These are phyloP conservation scores for Coprinellus micaceus DNA, from an alignment of 768 basidiomycete genomes.

Conservation along the genomic window DNA sequence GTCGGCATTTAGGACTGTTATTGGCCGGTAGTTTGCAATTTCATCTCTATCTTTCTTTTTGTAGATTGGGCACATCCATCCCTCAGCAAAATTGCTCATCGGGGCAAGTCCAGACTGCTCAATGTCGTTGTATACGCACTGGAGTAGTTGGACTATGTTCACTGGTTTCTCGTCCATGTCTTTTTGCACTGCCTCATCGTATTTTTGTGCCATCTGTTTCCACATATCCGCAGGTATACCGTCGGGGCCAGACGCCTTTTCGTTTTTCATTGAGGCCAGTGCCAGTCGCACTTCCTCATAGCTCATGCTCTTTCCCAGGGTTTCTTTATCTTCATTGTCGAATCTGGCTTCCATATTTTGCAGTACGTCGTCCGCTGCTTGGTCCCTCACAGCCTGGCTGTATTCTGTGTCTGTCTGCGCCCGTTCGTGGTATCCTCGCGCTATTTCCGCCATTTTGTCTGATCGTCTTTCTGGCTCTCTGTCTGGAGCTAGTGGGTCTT, in stretches of 20 bases:
- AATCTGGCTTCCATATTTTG: background rate
- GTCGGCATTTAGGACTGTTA: conserved; percentile 32
- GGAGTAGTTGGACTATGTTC: conserved; percentile 10
- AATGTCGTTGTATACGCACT: conserved; percentile 24
- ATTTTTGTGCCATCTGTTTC: conserved; percentile 12
- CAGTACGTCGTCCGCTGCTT: background rate
- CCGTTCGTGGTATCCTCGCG: conserved; percentile 22
- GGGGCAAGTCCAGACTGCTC: conserved; percentile 17
- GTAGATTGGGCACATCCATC: conserved; percentile 39
- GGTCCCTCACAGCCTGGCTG: background rate
- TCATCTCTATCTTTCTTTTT: conserved; percentile 34
- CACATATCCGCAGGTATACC: conserved; percentile 24
- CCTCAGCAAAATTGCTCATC: conserved; percentile 21
- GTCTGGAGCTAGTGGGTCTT: background rate
- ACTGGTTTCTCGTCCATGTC: conserved; percentile 16
- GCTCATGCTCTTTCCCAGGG: background rate
- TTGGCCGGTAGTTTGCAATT: conserved; percentile 32
- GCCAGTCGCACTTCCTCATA: background rate
- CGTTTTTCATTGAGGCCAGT: background rate
- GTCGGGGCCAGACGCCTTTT: conserved; percentile 18
- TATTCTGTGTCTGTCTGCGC: background rate
- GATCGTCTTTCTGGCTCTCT: conserved; percentile 14
- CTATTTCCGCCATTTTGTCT: conserved; percentile 28
- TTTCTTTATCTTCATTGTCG: background rate
- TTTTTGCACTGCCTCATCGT: conserved; percentile 6